Evolutionary conservation across 2,329 filamentous ascomycete species (phyloP).

Genomic region (Aspergillus vadensis): DNA sequence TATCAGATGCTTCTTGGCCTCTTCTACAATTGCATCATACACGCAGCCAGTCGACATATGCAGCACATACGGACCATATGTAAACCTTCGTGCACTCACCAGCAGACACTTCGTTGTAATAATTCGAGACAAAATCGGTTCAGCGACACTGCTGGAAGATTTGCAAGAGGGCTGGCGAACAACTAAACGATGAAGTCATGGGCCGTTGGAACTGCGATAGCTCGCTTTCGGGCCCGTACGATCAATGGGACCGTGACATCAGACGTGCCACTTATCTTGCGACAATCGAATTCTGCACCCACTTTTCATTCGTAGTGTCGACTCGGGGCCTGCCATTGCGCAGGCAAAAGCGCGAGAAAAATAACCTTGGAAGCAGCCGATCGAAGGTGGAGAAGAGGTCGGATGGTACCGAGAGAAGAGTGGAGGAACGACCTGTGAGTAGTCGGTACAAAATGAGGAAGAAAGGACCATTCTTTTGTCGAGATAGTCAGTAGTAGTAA

Average conservation of each 20-base stretch:
- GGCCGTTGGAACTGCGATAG: background rate
- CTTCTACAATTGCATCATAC: background rate
- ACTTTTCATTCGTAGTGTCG: background rate
- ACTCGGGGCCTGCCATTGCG: background rate
- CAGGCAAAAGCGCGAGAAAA: background rate
- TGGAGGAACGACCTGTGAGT: background rate
- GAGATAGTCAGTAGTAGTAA: too few species aligned
- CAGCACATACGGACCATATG: background rate
- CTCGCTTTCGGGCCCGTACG: background rate
- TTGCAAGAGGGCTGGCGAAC: background rate
- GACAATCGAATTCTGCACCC: background rate
- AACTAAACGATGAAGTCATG: constrained; percentile 3
- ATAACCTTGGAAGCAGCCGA: too few species aligned
- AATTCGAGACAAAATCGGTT: background rate
- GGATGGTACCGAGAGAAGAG: background rate
- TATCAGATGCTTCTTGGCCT: too few species aligned
- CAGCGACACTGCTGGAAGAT: background rate
- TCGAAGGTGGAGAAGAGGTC: background rate
- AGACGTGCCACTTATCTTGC: background rate
- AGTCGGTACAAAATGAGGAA: background rate
- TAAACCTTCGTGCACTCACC: background rate
- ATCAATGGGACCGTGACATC: constrained; percentile 8
- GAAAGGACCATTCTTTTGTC: background rate
- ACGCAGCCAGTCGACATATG: too few species aligned
- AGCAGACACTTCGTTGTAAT: too few species aligned